phyloP scores from a whole-genome alignment of 106 monocot species.

The Posidonia australis region DNA sequence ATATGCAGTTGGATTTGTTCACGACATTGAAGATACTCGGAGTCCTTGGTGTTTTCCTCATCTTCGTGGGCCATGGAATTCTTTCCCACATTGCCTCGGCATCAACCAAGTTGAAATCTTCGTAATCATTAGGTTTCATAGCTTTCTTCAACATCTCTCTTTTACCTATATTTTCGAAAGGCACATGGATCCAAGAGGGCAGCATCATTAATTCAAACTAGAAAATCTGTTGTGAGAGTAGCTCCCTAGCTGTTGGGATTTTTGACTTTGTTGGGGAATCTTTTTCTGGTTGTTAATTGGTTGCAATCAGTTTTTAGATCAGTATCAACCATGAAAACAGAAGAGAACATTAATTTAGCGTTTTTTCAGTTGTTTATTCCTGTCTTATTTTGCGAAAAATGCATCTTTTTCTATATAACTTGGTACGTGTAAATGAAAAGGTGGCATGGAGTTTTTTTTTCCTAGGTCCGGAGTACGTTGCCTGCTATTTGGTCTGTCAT shows the following conservation, averaged over 20 bases:
- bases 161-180: not conserved
- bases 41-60: constrained; percentile 51
- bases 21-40: constrained; percentile 68
- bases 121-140: constrained; percentile 19
- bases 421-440: no score
- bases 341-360: not conserved
- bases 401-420: no score
- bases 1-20: constrained; percentile 84
- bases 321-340: not conserved
- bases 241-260: not conserved
- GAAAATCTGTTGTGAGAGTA: not conserved
- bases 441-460: no score
- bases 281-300: not conserved
- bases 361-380: not conserved
- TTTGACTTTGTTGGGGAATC: not conserved
- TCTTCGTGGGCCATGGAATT: constrained; percentile 79
- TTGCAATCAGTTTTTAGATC: not conserved
- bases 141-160: no score
- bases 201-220: not conserved
- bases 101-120: constrained; percentile 80
- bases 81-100: constrained; percentile 63
- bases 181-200: not conserved
- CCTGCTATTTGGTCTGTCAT: no score
- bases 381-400: no score
- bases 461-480: no score